Evolutionary conservation across 768 basidiomycete species (phyloP), one percentile per base, ranked within the genome.

Genomic region (Tephrocybe sp.): DNA sequence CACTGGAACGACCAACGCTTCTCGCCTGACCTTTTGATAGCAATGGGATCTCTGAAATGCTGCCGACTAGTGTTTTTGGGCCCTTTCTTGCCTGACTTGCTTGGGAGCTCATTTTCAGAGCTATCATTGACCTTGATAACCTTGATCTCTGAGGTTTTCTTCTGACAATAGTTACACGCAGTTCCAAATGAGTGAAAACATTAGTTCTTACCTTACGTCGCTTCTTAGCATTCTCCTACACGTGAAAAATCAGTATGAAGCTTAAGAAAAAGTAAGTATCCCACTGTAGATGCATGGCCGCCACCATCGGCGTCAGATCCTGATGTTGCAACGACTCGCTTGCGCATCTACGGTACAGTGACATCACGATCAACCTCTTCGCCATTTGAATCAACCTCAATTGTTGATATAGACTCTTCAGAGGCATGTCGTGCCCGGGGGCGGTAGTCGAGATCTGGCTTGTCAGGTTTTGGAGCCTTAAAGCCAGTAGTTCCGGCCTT

Each of bases 1-100:
- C 54, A 55, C 27, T 43, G 30, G 30, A 55, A 52, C 39, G 51
- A 27, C 54, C 54, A 51, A 18, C 40, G 49, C 41, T 16, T 15
- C 42, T 27, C 21, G 18, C 43, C 30, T 18, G 25, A 21, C 25
- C 19, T 33, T 9, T 27, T 30, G 30, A 45, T 30, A 31, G 43
- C 25, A 30, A 45, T 33, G 25, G 43, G 29, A 31, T 45, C 30
- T 4, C 15, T n/a, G 16, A 45, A 45, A 18, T 45, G 27, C 43
- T 45, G 21, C 27, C 24, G 30, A 31, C 21, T 30, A 30, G 43
- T 33, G 33, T 45, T 45, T 16, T 21, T 30, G n/a, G 43, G 43
- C 19, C 27, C 43, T 30, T 31, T 16, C 27, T 31, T 27, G 21
- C 31, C 31, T 21, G 43, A 30, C 31, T 27, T 45, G 19, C 25